Evolutionary conservation across 208 protist genomes (phyloP), one percentile per base, ranked within the genome.

Genomic region (Porcisia deanei): DNA sequence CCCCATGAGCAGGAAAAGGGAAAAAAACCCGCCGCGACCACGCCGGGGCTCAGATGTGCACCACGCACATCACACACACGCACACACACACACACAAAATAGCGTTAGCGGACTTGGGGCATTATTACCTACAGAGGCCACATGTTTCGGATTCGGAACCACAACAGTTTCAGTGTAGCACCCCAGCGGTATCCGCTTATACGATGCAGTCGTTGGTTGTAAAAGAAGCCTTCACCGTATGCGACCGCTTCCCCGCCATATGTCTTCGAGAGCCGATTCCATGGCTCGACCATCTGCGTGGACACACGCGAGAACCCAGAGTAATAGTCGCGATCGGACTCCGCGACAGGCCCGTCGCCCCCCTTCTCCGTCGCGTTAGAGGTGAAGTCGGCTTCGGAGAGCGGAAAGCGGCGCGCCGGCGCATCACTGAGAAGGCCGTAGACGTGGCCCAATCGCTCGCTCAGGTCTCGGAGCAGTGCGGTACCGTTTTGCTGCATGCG

Each of bases 271-370:
- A 71, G 71, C 3, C 63, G 72, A n/a, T 86, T 81, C 89, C 91
- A 95, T 72, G 91, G 91, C 81, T 95, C 91, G 43, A 95, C 88
- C 37, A 92, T 66, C 73, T 82, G 78, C 68, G 78, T 77, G 41
- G 78, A 77, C 30, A 30, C 45, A 25, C 41, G 55, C 14, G 5
- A 20, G 43, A 82, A 82, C 3, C 14, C 52, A n/a, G 60, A 63
- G 1, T 5, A 3, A n/a, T 69, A 63, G 5, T 20, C n/a, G 41
- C 63, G 58, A 18, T 69, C 41, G 7, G 3, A 45, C 8, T 77
- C 66, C 6, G 55, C 59, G 25, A 20, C 0, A 0, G 34, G 10
- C 43, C 34, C 22, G 3, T 20, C 34, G 25, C 25, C 20, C 18
- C 57, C 66, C 6, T 60, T 39, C 22, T 6, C 59, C 6, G 57